A percentile compares a stretch with the other conserved stretches of the same genome.
These are phyloP conservation scores for Lagenaria siceraria DNA, from an alignment of 306 rosid species.

Conservation along the genomic window DNA sequence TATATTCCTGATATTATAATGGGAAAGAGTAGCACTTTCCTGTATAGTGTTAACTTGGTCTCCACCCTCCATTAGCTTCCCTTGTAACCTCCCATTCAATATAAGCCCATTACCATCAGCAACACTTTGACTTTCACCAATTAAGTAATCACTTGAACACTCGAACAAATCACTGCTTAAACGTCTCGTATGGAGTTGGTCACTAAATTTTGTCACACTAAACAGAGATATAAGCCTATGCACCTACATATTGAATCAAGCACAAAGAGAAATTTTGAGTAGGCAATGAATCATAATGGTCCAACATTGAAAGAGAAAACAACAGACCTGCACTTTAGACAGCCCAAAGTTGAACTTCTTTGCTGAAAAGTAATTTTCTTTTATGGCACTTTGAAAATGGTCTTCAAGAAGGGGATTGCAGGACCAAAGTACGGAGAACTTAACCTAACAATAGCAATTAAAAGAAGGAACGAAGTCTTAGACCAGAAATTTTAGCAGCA, in stretches of 20 bases:
- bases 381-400: constrained; percentile 27
- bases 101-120: neutral
- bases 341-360: constrained; percentile 50
- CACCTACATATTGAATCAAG: constrained; percentile 25
- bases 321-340: constrained; percentile 44
- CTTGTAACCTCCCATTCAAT: neutral
- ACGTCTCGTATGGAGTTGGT: constrained; percentile 15
- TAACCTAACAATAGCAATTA: constrained; percentile 25
- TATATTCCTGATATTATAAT: constrained; percentile 13
- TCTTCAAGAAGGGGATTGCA: constrained; percentile 41
- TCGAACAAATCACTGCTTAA: neutral
- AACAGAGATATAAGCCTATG: constrained; percentile 28
- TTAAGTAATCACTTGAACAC: neutral
- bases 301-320: constrained; percentile 3
- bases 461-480: neutral
- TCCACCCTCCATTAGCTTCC: neutral
- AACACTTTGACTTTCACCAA: constrained; percentile 11
- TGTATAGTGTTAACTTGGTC: neutral
- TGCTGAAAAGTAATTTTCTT: constrained; percentile 38
- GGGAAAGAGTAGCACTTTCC: neutral
- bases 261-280: neutral
- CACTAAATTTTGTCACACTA: constrained; percentile 23
- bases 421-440: constrained; percentile 28
- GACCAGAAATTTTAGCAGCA: neutral
- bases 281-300: constrained; percentile 2